Evolutionary conservation across 768 basidiomycete species (phyloP).

Genomic region (Rhodotorula babjevae): DNA sequence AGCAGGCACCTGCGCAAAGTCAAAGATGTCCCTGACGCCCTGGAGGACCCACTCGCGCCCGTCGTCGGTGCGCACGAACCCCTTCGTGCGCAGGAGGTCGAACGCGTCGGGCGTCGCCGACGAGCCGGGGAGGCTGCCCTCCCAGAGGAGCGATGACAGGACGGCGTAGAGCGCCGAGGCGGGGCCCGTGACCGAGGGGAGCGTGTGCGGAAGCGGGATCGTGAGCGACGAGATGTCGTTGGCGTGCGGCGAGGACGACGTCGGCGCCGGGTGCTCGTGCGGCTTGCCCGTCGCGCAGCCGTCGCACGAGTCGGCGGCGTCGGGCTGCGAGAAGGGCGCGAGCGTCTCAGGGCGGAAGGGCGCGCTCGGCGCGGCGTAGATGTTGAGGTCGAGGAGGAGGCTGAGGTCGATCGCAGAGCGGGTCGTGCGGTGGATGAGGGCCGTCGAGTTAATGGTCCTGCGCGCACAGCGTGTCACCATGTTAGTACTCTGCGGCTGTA

Average conservation of each 20-base stretch:
- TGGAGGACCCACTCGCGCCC: constrained; percentile 67
- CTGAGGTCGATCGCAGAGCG: constrained; percentile 69
- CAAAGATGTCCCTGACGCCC: constrained; percentile 86
- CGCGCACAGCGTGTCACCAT: too few species aligned
- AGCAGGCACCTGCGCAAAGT: constrained; percentile 46
- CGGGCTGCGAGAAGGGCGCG: constrained; percentile 12
- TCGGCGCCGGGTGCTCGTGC: not conserved
- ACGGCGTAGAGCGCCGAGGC: constrained; percentile 63
- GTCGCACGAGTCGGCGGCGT: not conserved
- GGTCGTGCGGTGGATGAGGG: constrained; percentile 67
- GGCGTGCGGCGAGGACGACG: constrained; percentile 43
- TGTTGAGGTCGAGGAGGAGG: constrained; percentile 71
- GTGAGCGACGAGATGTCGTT: constrained; percentile 75
- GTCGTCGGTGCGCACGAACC: constrained; percentile 55
- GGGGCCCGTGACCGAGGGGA: constrained; percentile 53
- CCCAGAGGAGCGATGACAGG: constrained; percentile 80
- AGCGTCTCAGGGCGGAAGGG: constrained; percentile 27
- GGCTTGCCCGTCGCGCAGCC: constrained; percentile 9
- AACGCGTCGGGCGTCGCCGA: constrained; percentile 43
- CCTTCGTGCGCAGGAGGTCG: constrained; percentile 81
- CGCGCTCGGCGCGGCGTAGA: constrained; percentile 60
- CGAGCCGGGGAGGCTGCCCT: constrained; percentile 53
- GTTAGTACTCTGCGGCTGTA: too few species aligned
- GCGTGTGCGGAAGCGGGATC: constrained; percentile 58
- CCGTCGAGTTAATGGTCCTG: constrained; percentile 66